phyloP scores from a whole-genome alignment of 78 protist species.

The Cyanophora paradoxa region DNA sequence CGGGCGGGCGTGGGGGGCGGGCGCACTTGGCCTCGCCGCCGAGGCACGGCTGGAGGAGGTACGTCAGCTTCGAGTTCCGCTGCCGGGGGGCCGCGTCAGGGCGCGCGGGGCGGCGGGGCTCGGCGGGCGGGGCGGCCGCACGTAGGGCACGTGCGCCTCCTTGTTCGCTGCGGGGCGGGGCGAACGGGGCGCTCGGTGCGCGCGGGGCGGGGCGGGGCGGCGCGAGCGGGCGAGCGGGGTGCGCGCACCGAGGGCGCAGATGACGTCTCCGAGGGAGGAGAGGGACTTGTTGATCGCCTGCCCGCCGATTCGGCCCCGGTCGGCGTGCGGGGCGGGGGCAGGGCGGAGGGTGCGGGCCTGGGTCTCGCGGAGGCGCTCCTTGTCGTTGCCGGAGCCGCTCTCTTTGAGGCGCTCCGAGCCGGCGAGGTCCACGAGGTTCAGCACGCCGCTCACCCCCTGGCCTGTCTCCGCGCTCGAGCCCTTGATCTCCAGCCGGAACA shows the following conservation, averaged over 20 bases:
- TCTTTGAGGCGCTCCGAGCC: background rate
- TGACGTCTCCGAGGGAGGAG: conserved; percentile 30
- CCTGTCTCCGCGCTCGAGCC: too few species aligned
- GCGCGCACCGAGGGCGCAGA: too few species aligned
- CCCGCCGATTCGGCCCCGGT: background rate
- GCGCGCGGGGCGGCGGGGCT: background rate
- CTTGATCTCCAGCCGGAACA: too few species aligned
- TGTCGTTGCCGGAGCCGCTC: background rate
- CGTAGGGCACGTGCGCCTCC: conserved; percentile 20
- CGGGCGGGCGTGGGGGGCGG: too few species aligned
- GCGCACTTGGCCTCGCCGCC: conserved; percentile 21
- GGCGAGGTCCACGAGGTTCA: conserved; percentile 17
- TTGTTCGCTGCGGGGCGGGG: background rate
- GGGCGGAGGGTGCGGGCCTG: too few species aligned
- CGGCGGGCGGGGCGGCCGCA: background rate
- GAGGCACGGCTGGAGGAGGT: conserved; percentile 30
- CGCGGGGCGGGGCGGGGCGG: background rate
- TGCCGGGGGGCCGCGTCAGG: background rate
- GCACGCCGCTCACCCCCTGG: too few species aligned
- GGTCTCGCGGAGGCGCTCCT: conserved; percentile 23
- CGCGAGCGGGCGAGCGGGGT: too few species aligned
- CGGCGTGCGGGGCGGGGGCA: background rate
- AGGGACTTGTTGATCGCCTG: conserved; percentile 36
- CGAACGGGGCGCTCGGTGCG: background rate
- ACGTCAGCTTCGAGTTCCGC: conserved; percentile 34